Evolutionary conservation across 2,329 filamentous ascomycete species (phyloP).

Genomic region (Pseudogymnoascus sp.): DNA sequence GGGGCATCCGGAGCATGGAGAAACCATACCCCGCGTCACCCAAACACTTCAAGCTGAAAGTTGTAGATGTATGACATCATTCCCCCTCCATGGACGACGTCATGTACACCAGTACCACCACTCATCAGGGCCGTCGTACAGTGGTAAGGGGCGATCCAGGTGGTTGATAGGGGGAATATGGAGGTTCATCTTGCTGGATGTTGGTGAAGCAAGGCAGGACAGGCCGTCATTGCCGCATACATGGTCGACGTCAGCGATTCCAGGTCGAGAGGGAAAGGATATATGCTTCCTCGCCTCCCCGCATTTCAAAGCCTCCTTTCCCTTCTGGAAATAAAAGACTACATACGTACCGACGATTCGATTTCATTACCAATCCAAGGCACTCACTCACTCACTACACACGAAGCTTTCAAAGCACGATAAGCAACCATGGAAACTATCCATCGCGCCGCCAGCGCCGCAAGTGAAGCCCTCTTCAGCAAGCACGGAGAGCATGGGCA

Average conservation of each 20-base stretch:
- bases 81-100: background rate
- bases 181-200: background rate
- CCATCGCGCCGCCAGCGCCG: background rate
- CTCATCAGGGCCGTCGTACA: background rate
- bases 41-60: background rate
- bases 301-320: background rate
- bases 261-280: background rate
- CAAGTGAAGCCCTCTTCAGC: background rate
- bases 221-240: background rate
- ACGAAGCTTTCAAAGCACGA: background rate
- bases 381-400: background rate
- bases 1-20: background rate
- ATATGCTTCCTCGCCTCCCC: background rate
- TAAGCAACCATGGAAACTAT: background rate
- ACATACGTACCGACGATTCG: background rate
- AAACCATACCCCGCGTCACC: background rate
- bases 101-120: background rate
- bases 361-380: background rate
- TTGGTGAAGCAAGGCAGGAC: background rate
- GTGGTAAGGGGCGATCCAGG: background rate
- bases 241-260: background rate
- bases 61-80: slow-evolving; percentile 2
- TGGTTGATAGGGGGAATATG: background rate
- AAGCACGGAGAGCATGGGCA: background rate
- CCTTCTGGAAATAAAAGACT: background rate